Conservation (phyloP, 148 eudicot genomes). For the Nyssa sinensis region DNA sequence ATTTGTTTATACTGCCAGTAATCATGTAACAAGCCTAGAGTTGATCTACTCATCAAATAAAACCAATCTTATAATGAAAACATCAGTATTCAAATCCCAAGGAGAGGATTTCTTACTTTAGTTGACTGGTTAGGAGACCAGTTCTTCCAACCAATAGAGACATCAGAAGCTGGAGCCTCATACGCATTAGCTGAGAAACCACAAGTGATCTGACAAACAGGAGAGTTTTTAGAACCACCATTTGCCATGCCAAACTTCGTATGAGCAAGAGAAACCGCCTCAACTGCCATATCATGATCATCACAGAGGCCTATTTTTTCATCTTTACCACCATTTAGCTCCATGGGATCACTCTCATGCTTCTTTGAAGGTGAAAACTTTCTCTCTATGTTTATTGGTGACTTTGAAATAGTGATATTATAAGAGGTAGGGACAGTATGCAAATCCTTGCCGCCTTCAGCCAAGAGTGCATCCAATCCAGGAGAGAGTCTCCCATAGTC, state of each 20-base stretch:
- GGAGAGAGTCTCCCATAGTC: conserved; percentile 78
- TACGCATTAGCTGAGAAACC: background rate
- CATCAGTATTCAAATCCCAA: conserved; percentile 2
- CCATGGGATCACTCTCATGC: conserved; percentile 6
- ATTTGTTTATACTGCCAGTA: background rate
- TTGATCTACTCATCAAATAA: background rate
- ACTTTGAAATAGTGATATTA: conserved; percentile 29
- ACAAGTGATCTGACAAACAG: background rate
- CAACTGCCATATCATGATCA: conserved; percentile 19
- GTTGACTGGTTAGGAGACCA: conserved; percentile 30
- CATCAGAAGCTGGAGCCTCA: background rate
- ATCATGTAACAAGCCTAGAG: background rate
- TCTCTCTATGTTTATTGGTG: conserved; percentile 17
- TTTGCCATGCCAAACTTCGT: background rate
- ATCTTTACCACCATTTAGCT: conserved; percentile 19
- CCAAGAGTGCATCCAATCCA: conserved; percentile 61
- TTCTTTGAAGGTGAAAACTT: conserved; percentile 11
- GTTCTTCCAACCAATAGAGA: background rate
- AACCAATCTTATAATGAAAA: background rate
- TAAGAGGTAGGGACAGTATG: conserved; percentile 26
- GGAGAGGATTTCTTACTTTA: conserved; percentile 41
- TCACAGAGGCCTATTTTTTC: conserved; percentile 8
- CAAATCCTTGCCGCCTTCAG: conserved; percentile 50
- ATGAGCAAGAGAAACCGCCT: conserved; percentile 19
- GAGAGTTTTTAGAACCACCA: background rate